phyloP scores from a whole-genome alignment of 805 yeast species.

The Lachancea fermentati region DNA sequence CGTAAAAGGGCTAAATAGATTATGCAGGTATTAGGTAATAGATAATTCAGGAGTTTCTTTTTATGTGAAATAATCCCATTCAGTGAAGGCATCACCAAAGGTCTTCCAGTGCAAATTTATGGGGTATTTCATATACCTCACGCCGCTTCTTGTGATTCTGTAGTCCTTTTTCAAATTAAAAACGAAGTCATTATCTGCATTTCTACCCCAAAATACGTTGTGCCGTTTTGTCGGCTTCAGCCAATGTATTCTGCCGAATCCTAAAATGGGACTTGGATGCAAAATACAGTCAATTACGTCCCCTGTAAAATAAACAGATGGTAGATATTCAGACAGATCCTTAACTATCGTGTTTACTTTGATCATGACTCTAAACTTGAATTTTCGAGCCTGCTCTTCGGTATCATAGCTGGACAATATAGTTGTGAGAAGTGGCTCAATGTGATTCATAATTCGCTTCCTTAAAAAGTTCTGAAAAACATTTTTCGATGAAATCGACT shows the following conservation, averaged over 20 bases:
- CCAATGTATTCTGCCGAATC: conserved; percentile 33
- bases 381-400: conserved; percentile 14
- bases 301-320: conserved; percentile 21
- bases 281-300: conserved; percentile 26
- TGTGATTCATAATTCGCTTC: conserved; percentile 19
- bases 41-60: not conserved
- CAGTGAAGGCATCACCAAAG: conserved; percentile 25
- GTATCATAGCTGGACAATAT: conserved; percentile 15
- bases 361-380: conserved; percentile 14
- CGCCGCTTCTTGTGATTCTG: conserved; percentile 23
- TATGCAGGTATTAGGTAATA: not conserved
- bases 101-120: conserved; percentile 19
- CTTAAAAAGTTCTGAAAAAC: conserved; percentile 17
- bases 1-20: not conserved
- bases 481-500: conserved; percentile 15
- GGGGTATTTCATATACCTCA: conserved; percentile 26
- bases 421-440: conserved; percentile 22
- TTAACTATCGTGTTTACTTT: conserved; percentile 13
- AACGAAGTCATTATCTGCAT: conserved; percentile 21
- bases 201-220: conserved; percentile 21
- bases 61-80: conserved; percentile 22
- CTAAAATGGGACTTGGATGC: conserved; percentile 23
- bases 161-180: conserved; percentile 15
- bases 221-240: conserved; percentile 25
- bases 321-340: conserved; percentile 17